These are phyloP conservation scores for Aspergillus asperescens DNA, from an alignment of 495 filamentous ascomycete species.

Conservation along the genomic window DNA sequence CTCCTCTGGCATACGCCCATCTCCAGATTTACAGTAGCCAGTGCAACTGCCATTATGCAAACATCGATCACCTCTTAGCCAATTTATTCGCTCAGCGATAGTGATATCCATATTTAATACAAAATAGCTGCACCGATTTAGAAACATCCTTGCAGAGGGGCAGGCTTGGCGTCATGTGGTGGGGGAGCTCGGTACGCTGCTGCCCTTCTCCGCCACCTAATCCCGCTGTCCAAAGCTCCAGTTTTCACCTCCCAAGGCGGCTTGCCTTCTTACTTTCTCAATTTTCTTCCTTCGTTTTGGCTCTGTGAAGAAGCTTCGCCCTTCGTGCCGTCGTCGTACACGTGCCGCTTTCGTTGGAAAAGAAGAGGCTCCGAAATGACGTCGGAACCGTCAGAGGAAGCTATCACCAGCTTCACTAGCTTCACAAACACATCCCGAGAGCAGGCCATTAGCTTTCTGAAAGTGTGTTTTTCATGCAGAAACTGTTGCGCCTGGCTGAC, in stretches of 20 bases:
- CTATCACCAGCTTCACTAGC: constrained; percentile 43
- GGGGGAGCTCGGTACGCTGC: constrained; percentile 32
- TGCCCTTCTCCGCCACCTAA: constrained; percentile 5
- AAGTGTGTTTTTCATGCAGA: constrained; percentile 22
- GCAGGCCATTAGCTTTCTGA: constrained; percentile 45
- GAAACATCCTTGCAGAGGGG: neutral
- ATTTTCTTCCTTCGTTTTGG: neutral
- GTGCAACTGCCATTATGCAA: too few species aligned
- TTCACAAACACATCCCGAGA: constrained; percentile 43
- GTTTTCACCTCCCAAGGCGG: neutral
- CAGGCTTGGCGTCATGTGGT: constrained; percentile 33
- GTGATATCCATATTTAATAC: neutral
- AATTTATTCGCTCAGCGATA: too few species aligned
- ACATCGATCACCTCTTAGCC: too few species aligned
- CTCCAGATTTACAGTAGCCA: too few species aligned
- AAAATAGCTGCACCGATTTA: neutral
- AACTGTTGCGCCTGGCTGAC: constrained; percentile 7
- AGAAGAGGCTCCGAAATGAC: constrained; percentile 28
- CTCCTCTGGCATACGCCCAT: too few species aligned
- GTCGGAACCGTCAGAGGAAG: constrained; percentile 42
- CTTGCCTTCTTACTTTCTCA: neutral
- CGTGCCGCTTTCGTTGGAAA: neutral
- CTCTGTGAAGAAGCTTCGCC: neutral
- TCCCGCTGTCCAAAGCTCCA: neutral
- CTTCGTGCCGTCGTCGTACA: neutral